Evolutionary conservation across 805 yeast genomes (phyloP).

Genomic region (Suhomyces xylopsoci): DNA sequence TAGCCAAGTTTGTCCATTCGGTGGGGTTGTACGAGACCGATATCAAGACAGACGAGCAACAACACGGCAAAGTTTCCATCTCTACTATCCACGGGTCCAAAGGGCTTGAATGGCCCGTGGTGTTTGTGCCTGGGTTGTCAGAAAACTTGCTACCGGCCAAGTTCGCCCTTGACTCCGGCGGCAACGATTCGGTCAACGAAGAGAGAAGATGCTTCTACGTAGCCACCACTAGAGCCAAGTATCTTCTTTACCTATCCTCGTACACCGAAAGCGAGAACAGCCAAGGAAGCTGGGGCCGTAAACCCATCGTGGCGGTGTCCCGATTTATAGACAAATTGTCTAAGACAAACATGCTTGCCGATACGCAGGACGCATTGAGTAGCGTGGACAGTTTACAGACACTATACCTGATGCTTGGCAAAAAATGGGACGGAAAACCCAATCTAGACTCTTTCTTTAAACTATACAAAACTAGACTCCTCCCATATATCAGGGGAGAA

Average conservation of each 20-base stretch:
- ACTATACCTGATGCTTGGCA: slow-evolving; percentile 17
- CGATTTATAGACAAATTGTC: slow-evolving; percentile 22
- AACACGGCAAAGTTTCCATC: slow-evolving; percentile 36
- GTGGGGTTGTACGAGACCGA: slow-evolving; percentile 33
- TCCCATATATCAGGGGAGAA: slow-evolving; percentile 9
- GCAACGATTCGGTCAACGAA: slow-evolving; percentile 49
- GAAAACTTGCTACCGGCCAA: slow-evolving; percentile 66
- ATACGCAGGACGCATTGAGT: slow-evolving; percentile 17
- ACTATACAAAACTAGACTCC: slow-evolving; percentile 13
- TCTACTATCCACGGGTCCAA: slow-evolving; percentile 92
- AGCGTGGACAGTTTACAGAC: slow-evolving; percentile 11
- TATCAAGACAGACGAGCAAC: slow-evolving; percentile 14
- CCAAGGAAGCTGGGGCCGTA: slow-evolving; percentile 18
- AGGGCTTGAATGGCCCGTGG: slow-evolving; percentile 95
- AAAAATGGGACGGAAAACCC: slow-evolving; percentile 1
- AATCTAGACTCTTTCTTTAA: slow-evolving; percentile 11
- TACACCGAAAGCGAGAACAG: slow-evolving; percentile 12
- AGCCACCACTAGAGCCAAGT: slow-evolving; percentile 80
- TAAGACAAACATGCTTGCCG: slow-evolving; percentile 6
- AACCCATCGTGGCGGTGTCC: slow-evolving; percentile 21
- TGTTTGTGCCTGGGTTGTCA: slow-evolving; percentile 70
- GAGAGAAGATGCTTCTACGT: slow-evolving; percentile 86
- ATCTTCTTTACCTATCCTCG: slow-evolving; percentile 46
- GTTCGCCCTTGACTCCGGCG: slow-evolving; percentile 37
- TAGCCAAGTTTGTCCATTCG: slow-evolving; percentile 28